Percentiles rank a stretch among this genome's conserved stretches.
Evolutionary conservation across 202 grass and related monocot species (phyloP).

Genomic region (Schoenoplectus tabernaemontani): DNA sequence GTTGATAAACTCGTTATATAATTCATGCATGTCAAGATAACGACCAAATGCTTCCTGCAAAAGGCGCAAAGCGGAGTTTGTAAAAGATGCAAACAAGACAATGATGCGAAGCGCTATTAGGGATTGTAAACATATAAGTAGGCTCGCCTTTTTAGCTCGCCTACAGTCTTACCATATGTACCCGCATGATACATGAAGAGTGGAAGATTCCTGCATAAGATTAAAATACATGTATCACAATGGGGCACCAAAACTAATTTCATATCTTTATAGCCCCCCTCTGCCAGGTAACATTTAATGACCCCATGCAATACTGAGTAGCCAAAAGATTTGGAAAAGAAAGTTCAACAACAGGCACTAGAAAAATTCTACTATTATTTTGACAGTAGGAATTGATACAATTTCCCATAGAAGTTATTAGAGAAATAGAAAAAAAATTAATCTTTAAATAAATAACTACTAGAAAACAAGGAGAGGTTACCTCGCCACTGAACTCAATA

Average conservation of each 20-base stretch:
- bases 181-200: conserved; percentile 66
- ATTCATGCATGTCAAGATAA: conserved; percentile 85
- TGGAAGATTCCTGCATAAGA: conserved; percentile 96
- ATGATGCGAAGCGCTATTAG: neutral
- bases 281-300: no score
- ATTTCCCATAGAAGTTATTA: neutral
- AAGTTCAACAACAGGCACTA: neutral
- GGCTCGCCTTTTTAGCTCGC: no score
- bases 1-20: conserved; percentile 96
- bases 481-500: conserved; percentile 95
- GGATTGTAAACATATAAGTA: conserved; percentile 4
- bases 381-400: neutral
- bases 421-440: neutral
- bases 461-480: conserved; percentile 27
- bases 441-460: neutral
- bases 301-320: no score
- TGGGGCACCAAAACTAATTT: neutral
- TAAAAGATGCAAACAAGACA: conserved; percentile 17
- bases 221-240: conserved; percentile 91
- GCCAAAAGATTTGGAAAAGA: neutral
- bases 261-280: neutral
- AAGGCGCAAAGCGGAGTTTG: conserved; percentile 13
- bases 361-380: neutral
- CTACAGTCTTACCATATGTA: conserved; percentile 67
- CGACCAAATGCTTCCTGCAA: conserved; percentile 90